Base-by-base conservation (phyloP, 208 protist genomes). In the Naegleria gruberi region DNA sequence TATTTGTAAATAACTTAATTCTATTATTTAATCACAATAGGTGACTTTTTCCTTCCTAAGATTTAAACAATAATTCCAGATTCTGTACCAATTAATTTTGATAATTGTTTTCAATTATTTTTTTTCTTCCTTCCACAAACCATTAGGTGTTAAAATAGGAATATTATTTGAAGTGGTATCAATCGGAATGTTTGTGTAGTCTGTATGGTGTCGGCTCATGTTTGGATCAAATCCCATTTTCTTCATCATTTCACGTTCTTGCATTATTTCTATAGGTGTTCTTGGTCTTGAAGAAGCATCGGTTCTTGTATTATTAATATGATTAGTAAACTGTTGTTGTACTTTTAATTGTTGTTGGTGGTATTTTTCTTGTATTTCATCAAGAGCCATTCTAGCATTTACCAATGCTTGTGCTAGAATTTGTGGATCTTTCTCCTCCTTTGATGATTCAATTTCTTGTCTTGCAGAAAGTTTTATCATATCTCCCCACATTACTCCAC, bases 371-470 rank as follows among this genome's bases (percentile, higher is more conserved):
- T 84, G 81, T 26, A 87, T n/a, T 40, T 87, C 82, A 55, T 47
- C 43, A 15, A 87, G 43, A 19, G 82, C 82, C 82, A 87, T 87
- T 51, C 43, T 0, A 34, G 82, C 82, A 55, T 87, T 87, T 6
- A 87, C 23, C n/a, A 87, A 37, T n/a, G 82, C 41, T 55, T 40
- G 41, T 55, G 82, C 82, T 17, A 87, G 43, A 55, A 87, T 40
- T 45, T 87, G 12, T 23, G 82, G 82, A 55, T 87, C 82, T 7
- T 87, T 87, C 40, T 87, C 82, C 40, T 87, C 26, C 17, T 34
- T 46, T 40, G 43, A 55, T 10, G 44, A n/a, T 87, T 87, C 82
- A 87, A 87, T 45, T 51, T 87, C 82, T 55, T 45, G 17, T 40
- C 82, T 15, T 51, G 82, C 82, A 17, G 82, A 87, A 15, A 43